Conservation (phyloP, 805 yeast species). For the Yarrowia phangngaensis region DNA sequence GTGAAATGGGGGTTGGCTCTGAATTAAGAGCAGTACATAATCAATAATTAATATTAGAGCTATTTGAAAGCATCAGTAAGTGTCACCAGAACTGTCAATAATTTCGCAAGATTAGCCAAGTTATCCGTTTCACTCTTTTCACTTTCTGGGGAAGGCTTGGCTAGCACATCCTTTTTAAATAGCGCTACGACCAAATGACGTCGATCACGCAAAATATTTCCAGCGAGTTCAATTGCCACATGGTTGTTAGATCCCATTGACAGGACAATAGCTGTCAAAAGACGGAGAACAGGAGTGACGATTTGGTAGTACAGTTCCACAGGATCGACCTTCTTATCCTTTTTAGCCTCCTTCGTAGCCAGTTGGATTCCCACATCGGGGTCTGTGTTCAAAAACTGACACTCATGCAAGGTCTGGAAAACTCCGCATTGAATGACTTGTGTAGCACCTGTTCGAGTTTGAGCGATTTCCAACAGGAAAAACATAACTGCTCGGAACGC, state of each 20-base stretch:
- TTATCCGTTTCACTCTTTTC: slow-evolving; percentile 4
- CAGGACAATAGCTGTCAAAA: slow-evolving; percentile 60
- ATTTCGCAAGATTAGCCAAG: slow-evolving; percentile 48
- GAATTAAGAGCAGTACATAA: too few relatives aligned
- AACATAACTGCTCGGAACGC: slow-evolving; percentile 69
- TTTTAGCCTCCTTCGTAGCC: slow-evolving; percentile 29
- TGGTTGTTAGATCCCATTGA: slow-evolving; percentile 76
- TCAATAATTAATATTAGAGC: background rate
- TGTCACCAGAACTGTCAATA: slow-evolving; percentile 53
- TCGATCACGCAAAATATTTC: slow-evolving; percentile 50
- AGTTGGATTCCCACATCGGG: slow-evolving; percentile 73
- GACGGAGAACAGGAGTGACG: slow-evolving; percentile 68
- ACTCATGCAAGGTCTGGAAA: slow-evolving; percentile 56
- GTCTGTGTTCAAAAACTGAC: slow-evolving; percentile 59
- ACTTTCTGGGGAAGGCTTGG: slow-evolving; percentile 30
- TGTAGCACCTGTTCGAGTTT: slow-evolving; percentile 71
- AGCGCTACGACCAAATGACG: slow-evolving; percentile 57
- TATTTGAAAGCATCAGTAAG: slow-evolving; percentile 40
- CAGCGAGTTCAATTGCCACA: slow-evolving; percentile 53
- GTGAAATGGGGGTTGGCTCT: too few relatives aligned
- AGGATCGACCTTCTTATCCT: slow-evolving; percentile 44
- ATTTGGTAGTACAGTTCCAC: slow-evolving; percentile 53
- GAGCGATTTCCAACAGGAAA: slow-evolving; percentile 69
- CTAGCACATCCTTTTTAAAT: slow-evolving; percentile 50
- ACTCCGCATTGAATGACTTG: slow-evolving; percentile 71